A percentile compares a stretch with the other conserved stretches of the same genome.
These are phyloP conservation scores for Abrus pulchellus DNA, from an alignment of 306 rosid species.

Conservation along the genomic window DNA sequence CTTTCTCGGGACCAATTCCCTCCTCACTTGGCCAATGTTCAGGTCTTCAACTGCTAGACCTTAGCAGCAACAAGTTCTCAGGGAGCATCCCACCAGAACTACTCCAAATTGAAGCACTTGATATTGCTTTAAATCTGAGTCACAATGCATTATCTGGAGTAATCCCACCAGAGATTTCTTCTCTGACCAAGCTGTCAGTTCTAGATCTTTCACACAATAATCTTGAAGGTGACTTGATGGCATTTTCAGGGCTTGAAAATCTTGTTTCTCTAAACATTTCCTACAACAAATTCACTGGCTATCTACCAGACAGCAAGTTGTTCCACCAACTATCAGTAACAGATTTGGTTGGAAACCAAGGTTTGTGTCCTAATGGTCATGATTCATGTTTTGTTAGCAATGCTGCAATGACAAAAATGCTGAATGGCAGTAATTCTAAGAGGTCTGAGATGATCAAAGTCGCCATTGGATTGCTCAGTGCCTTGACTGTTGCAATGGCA, in stretches of 20 bases:
- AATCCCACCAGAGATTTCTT: constrained; percentile 72
- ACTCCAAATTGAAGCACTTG: constrained; percentile 74
- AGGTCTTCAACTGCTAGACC: constrained; percentile 80
- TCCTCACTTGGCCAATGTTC: constrained; percentile 70
- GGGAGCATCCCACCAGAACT: constrained; percentile 74
- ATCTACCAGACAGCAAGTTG: constrained; percentile 77
- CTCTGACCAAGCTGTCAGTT: constrained; percentile 70
- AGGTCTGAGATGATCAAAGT: constrained; percentile 61
- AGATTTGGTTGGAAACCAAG: constrained; percentile 74
- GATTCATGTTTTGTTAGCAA: constrained; percentile 68
- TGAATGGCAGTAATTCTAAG: constrained; percentile 43
- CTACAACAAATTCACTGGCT: constrained; percentile 80
- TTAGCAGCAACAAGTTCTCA: constrained; percentile 72
- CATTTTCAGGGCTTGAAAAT: constrained; percentile 68
- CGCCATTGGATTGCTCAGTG: constrained; percentile 68
- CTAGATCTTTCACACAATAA: constrained; percentile 83
- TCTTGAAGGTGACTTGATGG: constrained; percentile 76
- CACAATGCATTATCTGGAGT: constrained; percentile 69
- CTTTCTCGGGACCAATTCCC: constrained; percentile 73
- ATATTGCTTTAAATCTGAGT: constrained; percentile 84
- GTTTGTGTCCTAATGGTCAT: constrained; percentile 72
- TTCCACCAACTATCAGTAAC: constrained; percentile 71
- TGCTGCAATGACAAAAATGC: constrained; percentile 51
- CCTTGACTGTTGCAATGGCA: constrained; percentile 66
- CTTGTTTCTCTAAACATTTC: constrained; percentile 88